Evolutionary conservation across 768 basidiomycete species (phyloP), one percentile per base, ranked within the genome.

Genomic region (Mycena maculata): DNA sequence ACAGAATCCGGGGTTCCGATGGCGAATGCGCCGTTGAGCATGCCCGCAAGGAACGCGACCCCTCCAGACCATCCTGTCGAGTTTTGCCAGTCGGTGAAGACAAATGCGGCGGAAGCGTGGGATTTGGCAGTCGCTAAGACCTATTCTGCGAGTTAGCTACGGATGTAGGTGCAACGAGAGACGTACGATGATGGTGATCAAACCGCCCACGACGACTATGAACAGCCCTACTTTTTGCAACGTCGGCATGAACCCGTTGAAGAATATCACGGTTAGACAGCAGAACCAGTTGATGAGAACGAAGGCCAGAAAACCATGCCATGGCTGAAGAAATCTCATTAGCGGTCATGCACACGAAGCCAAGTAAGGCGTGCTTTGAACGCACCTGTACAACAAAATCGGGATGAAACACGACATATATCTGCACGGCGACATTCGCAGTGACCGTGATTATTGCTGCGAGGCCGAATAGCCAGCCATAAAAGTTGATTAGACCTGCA

Each of bases 1-100:
- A 69, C 60, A 15, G 68, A 64, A 41, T 69, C 68, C 4, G 68
- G 68, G n/a, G 68, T 69, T 48, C 68, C 68, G 27, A 69, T 69
- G 13, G 68, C 47, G 48, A 65, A 69, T 9, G 68, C 63, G 33
- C 68, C 68, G 63, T 69, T 69, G 48, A 69, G 63, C 68, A 69
- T 69, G 5, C 68, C 68, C 23, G 68, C 58, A 13, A 69, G 63
- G 42, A 69, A 69, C 31, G 63, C 68, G 36, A 69, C 63, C 27
- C 68, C 63, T 44, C 59, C 60, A 12, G 68, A 65, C 68, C 68
- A 69, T 23, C 68, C 68, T 31, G 68, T 69, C 45, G 49, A 39
- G 30, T 69, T 69, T 27, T 65, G 20, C 68, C 68, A 69, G 41
- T 65, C 59, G 28, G 57, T 47, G 38, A 69, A 69, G 18, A 69